Evolutionary conservation across 2,329 filamentous ascomycete species (phyloP), one percentile per base, ranked within the genome.

Genomic region (Aureobasidium zeae): DNA sequence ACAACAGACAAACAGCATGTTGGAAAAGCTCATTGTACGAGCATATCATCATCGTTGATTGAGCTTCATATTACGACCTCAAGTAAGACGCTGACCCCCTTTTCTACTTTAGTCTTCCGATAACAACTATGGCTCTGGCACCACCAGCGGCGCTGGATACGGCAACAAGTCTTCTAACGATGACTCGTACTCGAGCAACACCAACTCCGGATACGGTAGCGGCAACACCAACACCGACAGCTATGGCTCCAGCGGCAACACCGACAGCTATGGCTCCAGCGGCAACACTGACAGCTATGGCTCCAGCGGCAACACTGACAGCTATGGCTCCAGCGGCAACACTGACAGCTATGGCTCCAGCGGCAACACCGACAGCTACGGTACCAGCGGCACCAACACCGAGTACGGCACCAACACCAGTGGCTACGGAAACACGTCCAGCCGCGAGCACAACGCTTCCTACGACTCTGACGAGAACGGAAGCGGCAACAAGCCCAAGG

Each of bases 281-380:
- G 10, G 36, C 26, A 39, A 39, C 26, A 39, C 24, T 11, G 59
- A 61, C 2, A 60, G 59, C 9, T 62, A 61, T 43, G 63, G 60
- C 28, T 21, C 24, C 16, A 28, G 24, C 11, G 43, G 35, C 22
- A 28, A 26, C 13, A 41, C 43, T 30, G 28, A 46, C 13, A 26
- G 35, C 19, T 26, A 25, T 6, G 20, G 36, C 21, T 38, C 35
- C 2, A 28, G 24, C 6, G 17, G 25, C 12, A 22, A 38, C 3
- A 36, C 33, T 36, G 13, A 15, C 10, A 22, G 25, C 2, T 41
- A 41, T 6, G 20, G 36, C 21, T 38, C 35, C 2, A 28, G 24
- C 6, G 17, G 25, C 12, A 22, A 38, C 3, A 36, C 33, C 26
- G 13, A 15, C 5, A 29, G 35, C 13, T 17, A 25, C n/a, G 9